Evolutionary conservation across 2,329 filamentous ascomycete species (phyloP), one percentile per base, ranked within the genome.

Genomic region (Parascedosporium putredinis): DNA sequence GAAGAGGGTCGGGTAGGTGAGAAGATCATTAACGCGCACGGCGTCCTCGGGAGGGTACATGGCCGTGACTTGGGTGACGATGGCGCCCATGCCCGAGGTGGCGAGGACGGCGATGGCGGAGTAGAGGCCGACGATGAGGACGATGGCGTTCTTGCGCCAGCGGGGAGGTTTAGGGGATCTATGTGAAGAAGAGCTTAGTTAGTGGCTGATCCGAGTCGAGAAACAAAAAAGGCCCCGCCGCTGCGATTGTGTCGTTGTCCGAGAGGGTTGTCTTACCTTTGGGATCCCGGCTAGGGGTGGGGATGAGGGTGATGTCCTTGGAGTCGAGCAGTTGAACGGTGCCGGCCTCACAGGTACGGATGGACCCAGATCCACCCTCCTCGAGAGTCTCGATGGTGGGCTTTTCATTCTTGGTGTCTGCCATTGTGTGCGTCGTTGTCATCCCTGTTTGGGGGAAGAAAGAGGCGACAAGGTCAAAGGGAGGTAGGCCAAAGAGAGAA

Each of bases 131-230:
- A 60, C 53, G 18, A 58, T 54, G 36, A 55, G 18, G 16, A 58
- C 31, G 14, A 59, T 52, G 42, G 56, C 24, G n/a, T 51, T 52
- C 27, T 60, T 61, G 22, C 50, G 54, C 58, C 57, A 61, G 51
- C 38, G 23, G 59, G 56, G n/a, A 58, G 57, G 14, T 58, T 61
- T 4, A 60, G 51, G 20, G 58, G 59, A 47, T 61, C 57, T 61
- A 34, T 6, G 6, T 6, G 27, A 7, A 6, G 27, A 12, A 31
- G 27, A 7, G 27, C 12, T 31, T 31, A 31, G 27, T 12, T 31
- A 31, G n/a, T n/a, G n/a, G n/a, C n/a, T n/a, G n/a, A n/a, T n/a
- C n/a, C n/a, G n/a, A n/a, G n/a, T n/a, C n/a, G n/a, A n/a, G n/a
- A n/a, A n/a, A n/a, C n/a, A n/a, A n/a, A n/a, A n/a, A n/a, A n/a